A percentile compares a stretch with the other conserved stretches of the same genome.
phyloP scores from a whole-genome alignment of 441 rosid genomes.

The Arabidopsis hybrid region DNA sequence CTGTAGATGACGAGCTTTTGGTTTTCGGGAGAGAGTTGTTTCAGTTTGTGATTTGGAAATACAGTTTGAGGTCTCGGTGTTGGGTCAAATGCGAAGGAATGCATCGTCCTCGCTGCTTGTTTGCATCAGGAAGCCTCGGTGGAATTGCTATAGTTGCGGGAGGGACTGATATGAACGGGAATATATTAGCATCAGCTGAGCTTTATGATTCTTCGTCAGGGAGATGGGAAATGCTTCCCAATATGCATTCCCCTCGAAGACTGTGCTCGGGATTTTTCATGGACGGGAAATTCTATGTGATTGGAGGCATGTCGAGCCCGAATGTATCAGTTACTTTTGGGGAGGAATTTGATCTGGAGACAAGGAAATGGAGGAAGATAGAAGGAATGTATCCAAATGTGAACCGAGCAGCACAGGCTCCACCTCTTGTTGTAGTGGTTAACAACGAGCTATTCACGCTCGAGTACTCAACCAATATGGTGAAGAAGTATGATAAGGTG shows the following conservation, averaged over 20 bases:
- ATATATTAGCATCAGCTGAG: conserved; percentile 71
- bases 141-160: conserved; percentile 77
- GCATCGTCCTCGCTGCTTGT: conserved; percentile 79
- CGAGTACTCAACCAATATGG: conserved; percentile 60
- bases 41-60: conserved; percentile 81
- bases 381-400: conserved; percentile 86
- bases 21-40: conserved; percentile 76
- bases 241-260: conserved; percentile 76
- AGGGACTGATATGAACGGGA: conserved; percentile 70
- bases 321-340: conserved; percentile 68
- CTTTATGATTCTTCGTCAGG: conserved; percentile 72
- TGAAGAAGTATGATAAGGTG: conserved; percentile 57
- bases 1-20: conserved; percentile 73
- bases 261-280: conserved; percentile 85
- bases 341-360: conserved; percentile 74
- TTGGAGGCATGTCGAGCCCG: conserved; percentile 82
- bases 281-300: conserved; percentile 82
- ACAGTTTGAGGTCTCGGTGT: conserved; percentile 54
- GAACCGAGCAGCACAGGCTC: conserved; percentile 72
- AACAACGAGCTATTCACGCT: conserved; percentile 59
- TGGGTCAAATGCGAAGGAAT: conserved; percentile 80
- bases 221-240: conserved; percentile 75
- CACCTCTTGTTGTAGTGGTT: conserved; percentile 65
- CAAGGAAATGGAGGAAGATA: conserved; percentile 69
- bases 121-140: conserved; percentile 76